Percentiles rank a stretch among this genome's conserved stretches.
Evolutionary conservation across 2,329 filamentous ascomycete species (phyloP).

Genomic region (Anthostomella pinea): DNA sequence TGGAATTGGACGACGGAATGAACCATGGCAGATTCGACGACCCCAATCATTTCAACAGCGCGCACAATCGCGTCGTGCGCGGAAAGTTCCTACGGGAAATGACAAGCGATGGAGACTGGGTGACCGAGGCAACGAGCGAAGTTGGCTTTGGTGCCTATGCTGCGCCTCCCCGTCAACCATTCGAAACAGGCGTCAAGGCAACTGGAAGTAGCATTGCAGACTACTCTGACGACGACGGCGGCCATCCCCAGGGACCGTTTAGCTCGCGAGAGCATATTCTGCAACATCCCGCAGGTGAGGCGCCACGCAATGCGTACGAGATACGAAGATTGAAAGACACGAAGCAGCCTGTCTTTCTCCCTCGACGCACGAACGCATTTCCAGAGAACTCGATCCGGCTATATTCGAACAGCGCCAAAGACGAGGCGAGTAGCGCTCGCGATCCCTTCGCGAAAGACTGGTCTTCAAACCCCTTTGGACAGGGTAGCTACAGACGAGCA

Average conservation of each 20-base stretch:
- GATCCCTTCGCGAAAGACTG: conserved; percentile 4
- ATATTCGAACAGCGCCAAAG: conserved; percentile 6
- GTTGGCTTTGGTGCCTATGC: conserved; percentile 16
- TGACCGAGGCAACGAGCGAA: conserved; percentile 36
- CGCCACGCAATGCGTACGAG: conserved; percentile 8
- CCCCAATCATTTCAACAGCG: background rate
- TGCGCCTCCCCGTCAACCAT: background rate
- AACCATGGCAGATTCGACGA: background rate
- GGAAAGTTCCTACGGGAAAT: conserved; percentile 6
- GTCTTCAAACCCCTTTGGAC: conserved; percentile 17
- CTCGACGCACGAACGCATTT: conserved; percentile 14
- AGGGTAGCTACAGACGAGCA: conserved; percentile 6
- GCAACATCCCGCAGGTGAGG: conserved; percentile 11
- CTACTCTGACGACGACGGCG: conserved; percentile 36
- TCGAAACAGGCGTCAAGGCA: conserved; percentile 13
- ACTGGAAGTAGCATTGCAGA: conserved; percentile 45
- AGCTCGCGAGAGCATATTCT: conserved; percentile 20
- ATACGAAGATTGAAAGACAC: conserved; percentile 15
- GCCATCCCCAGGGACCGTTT: conserved; percentile 5
- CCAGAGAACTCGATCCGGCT: conserved; percentile 16
- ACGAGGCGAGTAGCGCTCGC: conserved; percentile 1
- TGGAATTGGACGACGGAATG: background rate
- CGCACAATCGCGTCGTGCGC: background rate
- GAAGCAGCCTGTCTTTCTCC: conserved; percentile 13
- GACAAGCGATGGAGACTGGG: conserved; percentile 36